Evolutionary conservation across 2,329 filamentous ascomycete species (phyloP).

Genomic region (Neonectria faginata): DNA sequence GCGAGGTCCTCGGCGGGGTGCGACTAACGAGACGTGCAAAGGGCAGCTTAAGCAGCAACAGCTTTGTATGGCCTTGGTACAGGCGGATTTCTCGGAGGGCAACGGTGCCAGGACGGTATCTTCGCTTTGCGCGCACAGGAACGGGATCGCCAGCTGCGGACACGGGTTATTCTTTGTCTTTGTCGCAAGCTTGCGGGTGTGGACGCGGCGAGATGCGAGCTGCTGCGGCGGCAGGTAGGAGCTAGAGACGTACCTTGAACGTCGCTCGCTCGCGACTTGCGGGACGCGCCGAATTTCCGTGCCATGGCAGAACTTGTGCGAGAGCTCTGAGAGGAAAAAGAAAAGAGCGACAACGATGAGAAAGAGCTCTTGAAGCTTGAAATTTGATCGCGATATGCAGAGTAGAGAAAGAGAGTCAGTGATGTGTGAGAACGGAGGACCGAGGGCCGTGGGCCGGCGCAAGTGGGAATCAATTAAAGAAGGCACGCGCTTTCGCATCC

Average conservation of each 20-base stretch:
- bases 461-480: slow-evolving; percentile 13
- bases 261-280: slow-evolving; percentile 53
- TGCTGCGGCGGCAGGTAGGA: neutral
- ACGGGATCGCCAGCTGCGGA: slow-evolving; percentile 77
- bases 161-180: slow-evolving; percentile 34
- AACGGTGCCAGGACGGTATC: slow-evolving; percentile 83
- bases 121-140: slow-evolving; percentile 69
- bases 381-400: neutral
- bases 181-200: neutral
- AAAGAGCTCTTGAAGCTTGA: neutral
- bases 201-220: neutral
- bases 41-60: slow-evolving; percentile 83
- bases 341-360: neutral
- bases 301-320: slow-evolving; percentile 36
- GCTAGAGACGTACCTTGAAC: slow-evolving; percentile 53
- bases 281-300: slow-evolving; percentile 27
- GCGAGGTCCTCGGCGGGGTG: neutral
- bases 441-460: neutral
- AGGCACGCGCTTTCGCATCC: slow-evolving; percentile 22
- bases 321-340: neutral
- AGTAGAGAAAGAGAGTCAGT: neutral
- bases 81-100: slow-evolving; percentile 91
- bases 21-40: slow-evolving; percentile 77
- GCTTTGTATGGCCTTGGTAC: slow-evolving; percentile 90
- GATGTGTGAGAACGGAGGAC: neutral